Evolutionary conservation across 2,329 filamentous ascomycete species (phyloP), one percentile per base, ranked within the genome.

Genomic region (Cladophialophora immunda): DNA sequence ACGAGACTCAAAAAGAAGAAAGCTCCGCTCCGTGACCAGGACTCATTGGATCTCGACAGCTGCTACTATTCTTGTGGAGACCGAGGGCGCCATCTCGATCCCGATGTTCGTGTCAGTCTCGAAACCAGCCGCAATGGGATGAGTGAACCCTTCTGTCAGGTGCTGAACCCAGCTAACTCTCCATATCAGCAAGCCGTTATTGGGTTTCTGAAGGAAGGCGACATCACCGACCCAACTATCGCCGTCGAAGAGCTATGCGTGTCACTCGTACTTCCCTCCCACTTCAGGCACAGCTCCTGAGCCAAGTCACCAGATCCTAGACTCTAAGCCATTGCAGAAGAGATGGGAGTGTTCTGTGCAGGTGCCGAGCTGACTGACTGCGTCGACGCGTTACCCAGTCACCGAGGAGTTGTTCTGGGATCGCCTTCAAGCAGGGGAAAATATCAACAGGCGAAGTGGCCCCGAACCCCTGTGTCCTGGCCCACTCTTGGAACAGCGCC

Each of bases 361-460:
- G n/a, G n/a, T n/a, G n/a, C n/a, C n/a, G n/a, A n/a, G n/a, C n/a
- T n/a, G n/a, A n/a, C n/a, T n/a, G n/a, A n/a, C n/a, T n/a, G n/a
- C n/a, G n/a, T n/a, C n/a, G n/a, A n/a, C n/a, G n/a, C n/a, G 72
- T 72, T 5, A 74, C 72, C 75, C 79, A 84, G 65, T 80, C 79
- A 0, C 76, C 75, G 53, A 81, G 78, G 3, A 82, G 53, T 0
- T 62, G 61, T 61, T 83, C 74, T 0, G 83, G 83, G 11, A 85
- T 67, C 4, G 69, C 76, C 45, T 82, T 78, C 8, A 85, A 70
- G 27, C 79, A 75, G 0, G 83, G 81, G 60, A 81, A 83, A 41
- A 81, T 75, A 59, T 85, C 83, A 0, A 85, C 80, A 0, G 83
- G 83, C 0, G 83, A 83, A 0, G 81, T 85, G 7, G 78, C 79